Evolutionary conservation across 176 grass and related monocot species (phyloP).

Genomic region (Miscanthus lutarioriparius): DNA sequence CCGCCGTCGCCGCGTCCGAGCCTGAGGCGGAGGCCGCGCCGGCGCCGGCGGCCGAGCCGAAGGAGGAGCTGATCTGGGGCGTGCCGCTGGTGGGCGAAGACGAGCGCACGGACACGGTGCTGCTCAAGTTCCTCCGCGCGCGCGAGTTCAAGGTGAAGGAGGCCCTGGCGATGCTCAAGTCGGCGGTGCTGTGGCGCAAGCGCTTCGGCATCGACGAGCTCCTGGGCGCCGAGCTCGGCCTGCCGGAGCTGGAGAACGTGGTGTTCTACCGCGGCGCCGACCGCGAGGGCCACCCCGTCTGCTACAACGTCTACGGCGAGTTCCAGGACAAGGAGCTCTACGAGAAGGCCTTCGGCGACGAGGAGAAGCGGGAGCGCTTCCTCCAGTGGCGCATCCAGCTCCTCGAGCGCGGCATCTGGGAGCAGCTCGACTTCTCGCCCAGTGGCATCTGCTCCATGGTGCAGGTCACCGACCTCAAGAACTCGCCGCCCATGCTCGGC

Average conservation of each 20-base stretch:
- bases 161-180: conserved; percentile 73
- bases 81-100: conserved; percentile 57
- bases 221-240: conserved; percentile 36
- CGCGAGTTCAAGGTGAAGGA: conserved; percentile 80
- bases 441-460: conserved; percentile 78
- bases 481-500: conserved; percentile 83
- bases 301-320: conserved; percentile 83
- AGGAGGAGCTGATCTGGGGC: conserved; percentile 58
- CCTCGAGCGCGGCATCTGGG: conserved; percentile 68
- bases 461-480: conserved; percentile 96
- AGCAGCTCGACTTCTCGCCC: conserved; percentile 64
- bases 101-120: conserved; percentile 76
- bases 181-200: conserved; percentile 75
- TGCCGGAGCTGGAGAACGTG: conserved; percentile 40
- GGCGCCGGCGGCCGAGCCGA: not conserved
- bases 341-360: conserved; percentile 64
- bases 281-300: conserved; percentile 78
- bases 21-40: not conserved
- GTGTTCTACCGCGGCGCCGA: conserved; percentile 66
- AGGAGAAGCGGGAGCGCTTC: conserved; percentile 64
- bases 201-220: conserved; percentile 61
- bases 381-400: conserved; percentile 76
- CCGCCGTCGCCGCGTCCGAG: not conserved
- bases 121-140: conserved; percentile 89
- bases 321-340: conserved; percentile 90